Conservation (phyloP, 345 rosid genomes). For the Corchorus capsularis region DNA sequence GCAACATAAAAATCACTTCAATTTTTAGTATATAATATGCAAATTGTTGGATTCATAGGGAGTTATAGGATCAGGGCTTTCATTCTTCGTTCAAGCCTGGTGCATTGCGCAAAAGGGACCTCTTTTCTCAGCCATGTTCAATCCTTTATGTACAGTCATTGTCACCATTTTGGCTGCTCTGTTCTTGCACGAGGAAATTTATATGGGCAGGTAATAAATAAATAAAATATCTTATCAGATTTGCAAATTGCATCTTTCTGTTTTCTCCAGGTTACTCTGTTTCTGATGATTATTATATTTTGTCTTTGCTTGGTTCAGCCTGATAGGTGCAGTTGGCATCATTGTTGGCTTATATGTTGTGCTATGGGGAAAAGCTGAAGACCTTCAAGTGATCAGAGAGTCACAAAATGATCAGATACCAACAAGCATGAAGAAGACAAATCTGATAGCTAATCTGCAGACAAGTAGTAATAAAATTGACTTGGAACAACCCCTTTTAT, state of each 20-base stretch:
- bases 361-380: slow-evolving; percentile 77
- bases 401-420: slow-evolving; percentile 14
- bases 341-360: slow-evolving; percentile 50
- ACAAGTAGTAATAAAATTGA: slow-evolving; percentile 22
- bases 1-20: not conserved
- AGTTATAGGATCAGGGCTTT: slow-evolving; percentile 46
- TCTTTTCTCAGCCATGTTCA: slow-evolving; percentile 67
- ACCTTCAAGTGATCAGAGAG: slow-evolving; percentile 28
- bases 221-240: too few species aligned
- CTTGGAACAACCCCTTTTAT: slow-evolving; percentile 30
- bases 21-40: slow-evolving; percentile 13
- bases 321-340: slow-evolving; percentile 54
- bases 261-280: too few species aligned
- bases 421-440: slow-evolving; percentile 13
- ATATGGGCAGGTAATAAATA: slow-evolving; percentile 55
- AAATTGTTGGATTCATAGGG: slow-evolving; percentile 29
- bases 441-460: slow-evolving; percentile 5
- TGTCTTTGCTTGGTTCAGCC: slow-evolving; percentile 30
- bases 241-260: too few species aligned
- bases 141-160: slow-evolving; percentile 59
- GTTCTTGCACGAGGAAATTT: slow-evolving; percentile 52
- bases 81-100: slow-evolving; percentile 63
- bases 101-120: slow-evolving; percentile 61
- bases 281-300: too few species aligned
- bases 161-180: slow-evolving; percentile 54